Percentiles rank a stretch among this genome's conserved stretches.
phyloP scores from a whole-genome alignment of 2,329 filamentous ascomycete genomes.

The Colletotrichum sp. region DNA sequence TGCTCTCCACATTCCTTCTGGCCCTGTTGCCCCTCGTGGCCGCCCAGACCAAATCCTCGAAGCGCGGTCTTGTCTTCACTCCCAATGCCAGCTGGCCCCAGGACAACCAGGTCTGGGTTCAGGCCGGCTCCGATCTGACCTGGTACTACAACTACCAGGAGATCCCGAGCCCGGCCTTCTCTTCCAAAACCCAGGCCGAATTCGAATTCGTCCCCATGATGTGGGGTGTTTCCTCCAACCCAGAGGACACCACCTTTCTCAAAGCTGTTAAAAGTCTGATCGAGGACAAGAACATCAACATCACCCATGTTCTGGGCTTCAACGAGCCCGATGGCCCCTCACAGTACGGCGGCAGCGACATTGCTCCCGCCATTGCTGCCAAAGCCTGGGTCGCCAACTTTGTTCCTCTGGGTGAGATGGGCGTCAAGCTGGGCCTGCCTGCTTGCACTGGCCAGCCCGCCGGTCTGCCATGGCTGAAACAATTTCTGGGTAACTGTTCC shows the following conservation, averaged over 20 bases:
- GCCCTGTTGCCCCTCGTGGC: slow-evolving; percentile 26
- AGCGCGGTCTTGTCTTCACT: slow-evolving; percentile 77
- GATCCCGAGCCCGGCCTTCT: slow-evolving; percentile 59
- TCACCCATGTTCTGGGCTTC: slow-evolving; percentile 75
- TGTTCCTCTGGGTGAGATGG: slow-evolving; percentile 68
- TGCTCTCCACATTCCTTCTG: slow-evolving; percentile 24
- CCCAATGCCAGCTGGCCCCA: slow-evolving; percentile 56
- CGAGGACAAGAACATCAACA: slow-evolving; percentile 54
- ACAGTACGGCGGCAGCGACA: slow-evolving; percentile 64
- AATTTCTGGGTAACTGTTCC: slow-evolving; percentile 57
- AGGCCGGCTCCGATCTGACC: slow-evolving; percentile 62
- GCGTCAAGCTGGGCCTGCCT: slow-evolving; percentile 73
- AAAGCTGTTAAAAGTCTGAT: slow-evolving; percentile 62
- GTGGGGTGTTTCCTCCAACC: slow-evolving; percentile 63
- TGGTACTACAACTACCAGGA: slow-evolving; percentile 87
- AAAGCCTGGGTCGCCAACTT: slow-evolving; percentile 74
- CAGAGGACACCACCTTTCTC: slow-evolving; percentile 64
- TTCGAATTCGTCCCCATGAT: slow-evolving; percentile 85
- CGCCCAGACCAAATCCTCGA: slow-evolving; percentile 49
- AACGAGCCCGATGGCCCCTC: slow-evolving; percentile 75
- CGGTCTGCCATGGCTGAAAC: slow-evolving; percentile 69
- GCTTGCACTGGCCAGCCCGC: slow-evolving; percentile 67
- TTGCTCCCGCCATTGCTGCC: slow-evolving; percentile 67
- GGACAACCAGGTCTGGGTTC: slow-evolving; percentile 72
- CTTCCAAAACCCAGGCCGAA: slow-evolving; percentile 51